Evolutionary conservation across 2,329 filamentous ascomycete species (phyloP).

Genomic region (Gliomastix tumulicola): DNA sequence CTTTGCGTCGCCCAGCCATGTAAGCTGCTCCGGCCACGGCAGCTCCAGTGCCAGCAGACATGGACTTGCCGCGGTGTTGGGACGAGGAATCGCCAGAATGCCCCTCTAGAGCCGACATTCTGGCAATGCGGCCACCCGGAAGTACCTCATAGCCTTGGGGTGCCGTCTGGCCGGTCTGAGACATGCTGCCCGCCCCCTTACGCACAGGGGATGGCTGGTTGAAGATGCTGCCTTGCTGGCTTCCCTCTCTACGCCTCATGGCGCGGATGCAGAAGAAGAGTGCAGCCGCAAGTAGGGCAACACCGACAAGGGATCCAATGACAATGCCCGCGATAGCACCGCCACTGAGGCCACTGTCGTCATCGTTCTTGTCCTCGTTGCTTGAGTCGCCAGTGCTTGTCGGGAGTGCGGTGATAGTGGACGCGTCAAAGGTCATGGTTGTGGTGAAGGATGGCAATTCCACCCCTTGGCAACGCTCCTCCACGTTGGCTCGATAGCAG

Average conservation of each 20-base stretch:
- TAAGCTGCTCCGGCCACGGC: conserved; percentile 38
- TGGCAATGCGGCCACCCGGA: conserved; percentile 81
- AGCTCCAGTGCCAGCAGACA: conserved; percentile 12
- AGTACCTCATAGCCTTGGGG: conserved; percentile 63
- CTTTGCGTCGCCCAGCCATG: conserved; percentile 33
- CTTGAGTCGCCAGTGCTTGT: conserved; percentile 11
- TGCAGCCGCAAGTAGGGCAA: conserved; percentile 61
- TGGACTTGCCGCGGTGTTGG: conserved; percentile 32
- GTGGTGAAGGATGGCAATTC: conserved; percentile 68
- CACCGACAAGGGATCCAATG: conserved; percentile 68
- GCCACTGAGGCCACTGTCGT: conserved; percentile 52
- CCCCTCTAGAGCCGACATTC: conserved; percentile 90
- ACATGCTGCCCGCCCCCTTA: conserved; percentile 35
- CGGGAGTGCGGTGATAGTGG: conserved; percentile 31
- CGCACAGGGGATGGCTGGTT: conserved; percentile 81
- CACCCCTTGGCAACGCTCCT: conserved; percentile 68
- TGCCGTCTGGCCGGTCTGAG: conserved; percentile 14
- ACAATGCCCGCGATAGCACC: conserved; percentile 89
- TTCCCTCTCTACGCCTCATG: conserved; percentile 45
- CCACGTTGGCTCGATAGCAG: conserved; percentile 76
- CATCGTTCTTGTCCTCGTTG: conserved; percentile 15
- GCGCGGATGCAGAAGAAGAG: conserved; percentile 57
- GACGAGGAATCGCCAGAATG: conserved; percentile 56
- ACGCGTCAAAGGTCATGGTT: conserved; percentile 52
- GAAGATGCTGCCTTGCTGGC: conserved; percentile 67